These are phyloP conservation scores for Dioscorea alata DNA, from an alignment of 106 monocot species.

Conservation along the genomic window DNA sequence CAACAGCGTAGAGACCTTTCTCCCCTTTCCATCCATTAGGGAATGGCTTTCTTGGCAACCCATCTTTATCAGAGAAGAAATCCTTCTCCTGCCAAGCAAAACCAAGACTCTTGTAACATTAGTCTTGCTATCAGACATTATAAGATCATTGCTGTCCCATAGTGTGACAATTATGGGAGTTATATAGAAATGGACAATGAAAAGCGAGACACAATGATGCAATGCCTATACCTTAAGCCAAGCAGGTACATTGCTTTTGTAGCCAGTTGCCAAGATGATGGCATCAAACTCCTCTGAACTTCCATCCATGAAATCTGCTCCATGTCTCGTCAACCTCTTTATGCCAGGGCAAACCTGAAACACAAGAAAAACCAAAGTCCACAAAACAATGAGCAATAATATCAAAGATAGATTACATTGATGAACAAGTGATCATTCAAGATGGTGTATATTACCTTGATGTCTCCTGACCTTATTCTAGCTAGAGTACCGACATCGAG, in stretches of 20 bases:
- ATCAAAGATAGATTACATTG: neutral
- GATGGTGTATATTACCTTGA: slow-evolving; percentile 23
- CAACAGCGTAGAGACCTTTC: slow-evolving; percentile 61
- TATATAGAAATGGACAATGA: neutral
- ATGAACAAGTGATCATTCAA: too few relatives aligned
- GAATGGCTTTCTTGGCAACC: slow-evolving; percentile 55
- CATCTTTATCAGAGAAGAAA: slow-evolving; percentile 77
- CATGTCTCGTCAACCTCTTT: slow-evolving; percentile 18
- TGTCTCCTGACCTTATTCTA: slow-evolving; percentile 64
- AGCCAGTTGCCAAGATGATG: slow-evolving; percentile 59
- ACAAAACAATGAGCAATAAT: neutral
- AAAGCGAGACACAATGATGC: neutral
- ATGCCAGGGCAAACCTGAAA: slow-evolving; percentile 33
- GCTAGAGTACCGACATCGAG: slow-evolving; percentile 75
- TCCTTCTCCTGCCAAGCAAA: slow-evolving; percentile 46
- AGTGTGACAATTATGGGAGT: neutral
- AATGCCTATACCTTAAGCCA: slow-evolving; percentile 54
- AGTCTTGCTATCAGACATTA: too few relatives aligned
- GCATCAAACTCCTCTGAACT: slow-evolving; percentile 39
- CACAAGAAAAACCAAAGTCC: neutral
- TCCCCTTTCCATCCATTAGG: slow-evolving; percentile 85
- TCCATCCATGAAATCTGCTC: slow-evolving; percentile 54
- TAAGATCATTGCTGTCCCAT: too few relatives aligned
- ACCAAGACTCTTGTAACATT: neutral
- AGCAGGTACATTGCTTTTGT: slow-evolving; percentile 60